phyloP scores from a whole-genome alignment of 1,284 basidiomycete species.

The Calocybe gambosa region DNA sequence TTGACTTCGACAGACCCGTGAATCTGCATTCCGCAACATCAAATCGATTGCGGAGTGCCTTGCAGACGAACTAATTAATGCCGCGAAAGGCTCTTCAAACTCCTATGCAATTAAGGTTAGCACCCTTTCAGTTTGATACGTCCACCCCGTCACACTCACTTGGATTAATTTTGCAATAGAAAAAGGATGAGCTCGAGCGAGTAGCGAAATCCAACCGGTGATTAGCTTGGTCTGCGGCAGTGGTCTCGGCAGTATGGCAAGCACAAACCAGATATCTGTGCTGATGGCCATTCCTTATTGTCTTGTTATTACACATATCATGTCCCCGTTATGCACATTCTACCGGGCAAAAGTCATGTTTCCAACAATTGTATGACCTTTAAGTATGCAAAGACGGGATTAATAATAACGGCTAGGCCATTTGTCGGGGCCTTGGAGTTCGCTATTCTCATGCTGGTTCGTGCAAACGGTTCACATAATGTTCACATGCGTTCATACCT shows the following conservation, averaged over 20 bases:
- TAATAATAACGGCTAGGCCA: not conserved
- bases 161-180: constrained; percentile 37
- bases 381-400: no score
- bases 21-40: constrained; percentile 99
- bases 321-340: not conserved
- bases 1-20: constrained; percentile 68
- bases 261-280: not conserved
- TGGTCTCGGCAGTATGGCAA: constrained; percentile 3
- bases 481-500: not conserved
- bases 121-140: not conserved
- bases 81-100: constrained; percentile 99
- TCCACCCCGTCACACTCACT: not conserved
- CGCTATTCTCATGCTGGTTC: not conserved
- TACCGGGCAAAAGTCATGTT: not conserved
- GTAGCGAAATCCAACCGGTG: constrained; percentile 99
- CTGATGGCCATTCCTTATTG: constrained; percentile 3
- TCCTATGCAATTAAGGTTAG: constrained; percentile 97
- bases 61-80: constrained; percentile 99
- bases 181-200: constrained; percentile 97
- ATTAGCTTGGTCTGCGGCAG: constrained; percentile 17
- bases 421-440: not conserved
- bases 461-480: not conserved
- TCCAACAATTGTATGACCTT: not conserved
- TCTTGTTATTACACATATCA: constrained; percentile 7
- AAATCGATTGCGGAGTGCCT: constrained; percentile 99